Evolutionary conservation across 352 stramenopile species (phyloP).

Genomic region (Pythium sukuiense): DNA sequence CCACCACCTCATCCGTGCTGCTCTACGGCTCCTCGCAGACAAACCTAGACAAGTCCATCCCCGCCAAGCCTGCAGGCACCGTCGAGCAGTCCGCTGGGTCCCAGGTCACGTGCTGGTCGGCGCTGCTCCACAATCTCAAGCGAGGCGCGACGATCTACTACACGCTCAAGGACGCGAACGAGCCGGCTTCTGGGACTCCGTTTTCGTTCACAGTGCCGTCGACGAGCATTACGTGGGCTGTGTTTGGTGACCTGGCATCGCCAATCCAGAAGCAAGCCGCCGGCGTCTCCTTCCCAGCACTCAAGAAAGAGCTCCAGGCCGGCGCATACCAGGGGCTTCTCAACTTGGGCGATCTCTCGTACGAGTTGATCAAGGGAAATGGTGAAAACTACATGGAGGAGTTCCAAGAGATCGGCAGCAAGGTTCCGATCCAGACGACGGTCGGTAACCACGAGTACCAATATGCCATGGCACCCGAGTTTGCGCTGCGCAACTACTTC

Average conservation of each 20-base stretch:
- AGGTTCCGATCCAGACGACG: constrained; percentile 71
- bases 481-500: constrained; percentile 77
- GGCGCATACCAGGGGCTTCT: constrained; percentile 57
- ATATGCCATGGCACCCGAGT: constrained; percentile 45
- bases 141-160: constrained; percentile 61
- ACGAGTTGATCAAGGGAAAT: constrained; percentile 64
- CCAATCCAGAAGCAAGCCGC: constrained; percentile 54
- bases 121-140: constrained; percentile 44
- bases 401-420: constrained; percentile 53
- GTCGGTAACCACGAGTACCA: constrained; percentile 82
- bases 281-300: constrained; percentile 57
- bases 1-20: constrained; percentile 36
- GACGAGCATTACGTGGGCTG: constrained; percentile 59
- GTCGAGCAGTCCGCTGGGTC: constrained; percentile 47
- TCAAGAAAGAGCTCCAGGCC: constrained; percentile 46
- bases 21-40: constrained; percentile 43
- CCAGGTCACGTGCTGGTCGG: constrained; percentile 59
- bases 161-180: constrained; percentile 33
- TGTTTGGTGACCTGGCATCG: constrained; percentile 73
- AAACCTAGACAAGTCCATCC: constrained; percentile 34
- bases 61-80: constrained; percentile 35
- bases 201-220: constrained; percentile 54
- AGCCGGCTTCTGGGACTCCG: constrained; percentile 1
- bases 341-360: constrained; percentile 74
- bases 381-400: constrained; percentile 80